Evolutionary conservation across 176 grass and related monocot genomes (phyloP), one percentile per base, ranked within the genome.

Genomic region (Miscanthus lutarioriparius): DNA sequence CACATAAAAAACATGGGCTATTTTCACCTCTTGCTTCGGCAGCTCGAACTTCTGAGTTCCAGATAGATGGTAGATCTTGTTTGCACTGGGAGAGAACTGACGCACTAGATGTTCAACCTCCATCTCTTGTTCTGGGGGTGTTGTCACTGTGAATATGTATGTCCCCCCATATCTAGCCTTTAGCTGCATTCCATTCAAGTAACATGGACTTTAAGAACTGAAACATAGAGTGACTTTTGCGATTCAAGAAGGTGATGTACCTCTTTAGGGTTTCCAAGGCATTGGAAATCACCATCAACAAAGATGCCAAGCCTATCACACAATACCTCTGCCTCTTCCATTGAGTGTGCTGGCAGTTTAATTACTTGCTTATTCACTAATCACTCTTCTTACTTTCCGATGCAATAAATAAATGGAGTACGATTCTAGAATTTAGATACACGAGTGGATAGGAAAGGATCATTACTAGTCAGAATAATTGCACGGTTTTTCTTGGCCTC

Each of bases 391-490:
- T 47, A 75, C 20, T 75, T 87, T 75, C 30, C 62, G 39, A 80
- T 65, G 40, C 64, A 54, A 39, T 71, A 70, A 64, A 77, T 13
- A 58, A 58, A 76, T 36, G 19, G 7, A 61, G 6, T 64, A 69
- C 38, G 32, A 59, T 13, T 77, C 39, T 66, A 79, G 19, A 43
- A 74, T 84, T 75, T 30, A 62, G 67, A 82, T 64, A 19, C 6
- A 37, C 10, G 13, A 86, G 45, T 48, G 22, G 37, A 86, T 40
- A 86, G 49, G 36, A 74, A 81, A 78, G 78, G n/a, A 79, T 72
- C 36, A 63, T 85, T 88, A 94, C 91, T 97, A 40, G 91, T 94
- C 32, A 97, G 86, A 91, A 97, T 69, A 59, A 94, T 90, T 20
- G 91, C 89, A 15, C 82, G 75, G 35, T 94, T 80, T 69, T 65